Evolutionary conservation across 345 rosid species (phyloP), one percentile per base, ranked within the genome.

Genomic region (Eucalyptus regnans): DNA sequence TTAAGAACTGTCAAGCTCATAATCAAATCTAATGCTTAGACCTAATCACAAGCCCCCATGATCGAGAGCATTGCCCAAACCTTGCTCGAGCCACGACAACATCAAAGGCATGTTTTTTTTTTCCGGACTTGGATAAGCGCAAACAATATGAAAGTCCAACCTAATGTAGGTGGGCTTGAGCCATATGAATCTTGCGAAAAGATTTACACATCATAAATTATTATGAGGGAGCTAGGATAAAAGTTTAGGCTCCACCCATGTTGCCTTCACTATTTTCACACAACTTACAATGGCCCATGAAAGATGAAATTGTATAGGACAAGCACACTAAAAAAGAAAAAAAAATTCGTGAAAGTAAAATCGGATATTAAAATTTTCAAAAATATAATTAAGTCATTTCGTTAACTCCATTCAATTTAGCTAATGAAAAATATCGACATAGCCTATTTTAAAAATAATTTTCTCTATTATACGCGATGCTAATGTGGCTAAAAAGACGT

Each of bases 11-110:
- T 14, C 9, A 3, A n/a, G 14, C 0, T 0, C 9, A n/a, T 60
- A 4, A 60, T 64, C 37, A 7, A 15, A 2, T 64, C 37, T 64
- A n/a, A 64, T 1, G 0, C 20, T 16, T n/a, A 14, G 9, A 64
- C 37, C 11, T n/a, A n/a, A n/a, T 27, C 37, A 64, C 0, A 0
- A 14, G 71, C n/a, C 0, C 71, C 18, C 18, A 0, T n/a, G 20
- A 64, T n/a, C 20, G 3, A 2, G 1, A n/a, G 37, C 0, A n/a
- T n/a, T 64, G 76, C 37, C 37, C n/a, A 7, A 41, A 64, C 76
- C 9, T 64, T 64, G 41, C 41, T 64, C 3, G 17, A 64, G 37
- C 37, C 20, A 7, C 5, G 3, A 7, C 5, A 7, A 2, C 76
- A 64, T 29, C 33, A 64, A 29, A 64, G 37, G 16, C 3, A 10